Percentiles rank a stretch among this genome's conserved stretches.
These are phyloP conservation scores for Candida krabiensis DNA, from an alignment of 805 yeast species.

Conservation along the genomic window DNA sequence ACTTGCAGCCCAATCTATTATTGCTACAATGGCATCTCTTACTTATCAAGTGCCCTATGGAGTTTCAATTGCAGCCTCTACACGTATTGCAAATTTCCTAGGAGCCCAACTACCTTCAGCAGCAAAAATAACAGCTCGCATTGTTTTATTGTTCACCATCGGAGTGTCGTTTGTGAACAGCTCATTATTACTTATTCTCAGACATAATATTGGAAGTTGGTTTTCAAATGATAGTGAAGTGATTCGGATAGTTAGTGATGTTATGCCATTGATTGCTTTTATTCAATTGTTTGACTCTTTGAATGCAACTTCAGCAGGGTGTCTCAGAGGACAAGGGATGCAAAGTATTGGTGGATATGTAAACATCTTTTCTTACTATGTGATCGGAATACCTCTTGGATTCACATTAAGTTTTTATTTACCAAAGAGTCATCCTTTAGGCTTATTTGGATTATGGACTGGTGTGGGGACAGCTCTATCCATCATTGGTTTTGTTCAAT, in stretches of 20 bases:
- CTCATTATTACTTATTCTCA: constrained; percentile 26
- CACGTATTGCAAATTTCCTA: constrained; percentile 73
- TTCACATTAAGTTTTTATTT: constrained; percentile 53
- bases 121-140: constrained; percentile 28
- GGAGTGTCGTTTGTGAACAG: constrained; percentile 26
- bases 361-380: constrained; percentile 61
- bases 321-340: constrained; percentile 58
- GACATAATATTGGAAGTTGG: constrained; percentile 26
- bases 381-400: constrained; percentile 68
- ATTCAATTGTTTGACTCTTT: constrained; percentile 51
- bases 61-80: constrained; percentile 70
- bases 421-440: constrained; percentile 35
- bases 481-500: constrained; percentile 50
- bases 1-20: constrained; percentile 73
- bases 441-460: constrained; percentile 38
- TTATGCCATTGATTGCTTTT: constrained; percentile 33
- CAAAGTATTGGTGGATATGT: constrained; percentile 57
- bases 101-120: constrained; percentile 50
- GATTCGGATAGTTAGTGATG: constrained; percentile 23
- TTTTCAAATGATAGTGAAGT: constrained; percentile 34
- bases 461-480: constrained; percentile 35
- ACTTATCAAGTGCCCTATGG: constrained; percentile 78
- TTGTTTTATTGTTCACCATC: constrained; percentile 28
- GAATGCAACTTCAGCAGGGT: constrained; percentile 51
- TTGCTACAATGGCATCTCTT: constrained; percentile 65